Evolutionary conservation across 768 basidiomycete species (phyloP), one percentile per base, ranked within the genome.

Genomic region (Floccularia luteovirens): DNA sequence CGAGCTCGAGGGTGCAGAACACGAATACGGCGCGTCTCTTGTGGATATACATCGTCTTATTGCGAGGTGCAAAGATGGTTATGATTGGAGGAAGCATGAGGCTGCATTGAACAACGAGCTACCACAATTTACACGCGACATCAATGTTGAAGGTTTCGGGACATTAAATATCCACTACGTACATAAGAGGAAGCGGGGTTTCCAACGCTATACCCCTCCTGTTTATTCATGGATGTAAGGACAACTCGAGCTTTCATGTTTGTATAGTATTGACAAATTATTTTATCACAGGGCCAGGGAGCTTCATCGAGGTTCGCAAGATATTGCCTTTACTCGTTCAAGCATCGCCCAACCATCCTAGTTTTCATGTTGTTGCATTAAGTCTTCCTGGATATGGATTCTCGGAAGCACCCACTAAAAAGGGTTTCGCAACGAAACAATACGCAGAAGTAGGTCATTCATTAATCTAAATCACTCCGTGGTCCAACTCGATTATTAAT

Each of bases 351-450:
- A 59, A 70, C 7, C 52, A 59, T 39, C 76, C 75, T 1, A 72
- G 67, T 41, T 79, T 81, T 50, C 74, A 79, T 44, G 73, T 81
- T 12, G 74, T 80, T 0, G 72, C 67, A 0, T 41, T 68, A 21
- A 70, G 75, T 45, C 48, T 79, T 12, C 78, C 76, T 1, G 74
- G 73, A 0, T 79, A 58, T 51, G 77, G 73, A 0, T 78, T 76
- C 53, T 77, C 77, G 0, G 65, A 74, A 31, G 70, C 64, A 0
- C 65, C 71, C 1, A 69, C 51, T 24, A 71, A 69, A 53, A 63
- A 41, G 70, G 74, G 2, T 75, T 78, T 46, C 45, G 47, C 8
- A 28, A 50, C 0, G 43, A 49, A 16, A 8, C 46, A 47, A 23
- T 41, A 44, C 17, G 43, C 46, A 11, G 46, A 72, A 65, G 57